Conservation (phyloP, 148 eudicot genomes). For the Selenicereus undatus region DNA sequence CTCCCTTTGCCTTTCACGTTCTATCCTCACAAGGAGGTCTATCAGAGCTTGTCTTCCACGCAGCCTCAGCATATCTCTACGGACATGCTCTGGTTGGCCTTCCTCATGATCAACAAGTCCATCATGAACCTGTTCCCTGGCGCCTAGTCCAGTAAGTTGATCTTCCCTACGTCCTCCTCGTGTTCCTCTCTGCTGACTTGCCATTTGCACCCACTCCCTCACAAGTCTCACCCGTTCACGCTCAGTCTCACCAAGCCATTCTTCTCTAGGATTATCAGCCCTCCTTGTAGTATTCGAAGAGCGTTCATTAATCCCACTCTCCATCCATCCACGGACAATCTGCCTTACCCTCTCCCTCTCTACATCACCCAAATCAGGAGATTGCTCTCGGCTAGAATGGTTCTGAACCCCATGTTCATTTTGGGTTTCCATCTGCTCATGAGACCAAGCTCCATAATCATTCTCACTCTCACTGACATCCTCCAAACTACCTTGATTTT, state of each 20-base stretch:
- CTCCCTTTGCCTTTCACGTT: slow-evolving; percentile 91
- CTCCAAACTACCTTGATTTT: slow-evolving; percentile 56
- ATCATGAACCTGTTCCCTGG: slow-evolving; percentile 43
- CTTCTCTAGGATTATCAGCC: slow-evolving; percentile 58
- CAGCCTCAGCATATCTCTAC: slow-evolving; percentile 77
- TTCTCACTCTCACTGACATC: slow-evolving; percentile 68
- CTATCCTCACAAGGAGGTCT: slow-evolving; percentile 88
- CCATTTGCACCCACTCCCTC: slow-evolving; percentile 96
- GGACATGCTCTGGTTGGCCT: slow-evolving; percentile 72
- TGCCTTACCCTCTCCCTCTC: slow-evolving; percentile 99
- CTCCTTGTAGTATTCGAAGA: slow-evolving; percentile 55
- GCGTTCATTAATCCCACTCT: slow-evolving; percentile 61
- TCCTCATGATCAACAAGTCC: slow-evolving; percentile 49
- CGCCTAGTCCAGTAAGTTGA: slow-evolving; percentile 32
- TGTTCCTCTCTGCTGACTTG: slow-evolving; percentile 82
- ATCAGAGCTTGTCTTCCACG: slow-evolving; percentile 93
- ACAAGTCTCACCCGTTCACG: slow-evolving; percentile 95
- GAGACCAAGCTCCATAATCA: slow-evolving; percentile 74
- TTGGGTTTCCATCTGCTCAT: slow-evolving; percentile 46
- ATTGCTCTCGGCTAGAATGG: slow-evolving; percentile 76
- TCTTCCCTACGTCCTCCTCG: slow-evolving; percentile 64
- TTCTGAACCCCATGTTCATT: slow-evolving; percentile 37
- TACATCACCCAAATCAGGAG: slow-evolving; percentile 93
- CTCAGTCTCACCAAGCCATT: slow-evolving; percentile 98
- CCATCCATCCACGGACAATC: slow-evolving; percentile 94